Base-by-base conservation (phyloP, 352 stramenopile genomes). In the Phytophthora kernoviae region DNA sequence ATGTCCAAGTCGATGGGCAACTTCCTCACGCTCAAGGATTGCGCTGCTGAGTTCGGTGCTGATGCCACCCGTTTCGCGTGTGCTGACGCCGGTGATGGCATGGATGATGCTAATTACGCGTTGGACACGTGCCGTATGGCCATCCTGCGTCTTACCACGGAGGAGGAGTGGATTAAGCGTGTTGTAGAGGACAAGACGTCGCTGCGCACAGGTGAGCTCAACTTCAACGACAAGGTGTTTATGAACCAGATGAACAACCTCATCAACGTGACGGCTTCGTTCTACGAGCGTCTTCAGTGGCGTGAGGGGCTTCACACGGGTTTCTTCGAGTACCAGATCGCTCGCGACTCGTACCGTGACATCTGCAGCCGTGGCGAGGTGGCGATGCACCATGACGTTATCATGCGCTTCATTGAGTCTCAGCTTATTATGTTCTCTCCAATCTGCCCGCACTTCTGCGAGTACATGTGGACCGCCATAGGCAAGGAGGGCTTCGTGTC, bases 1-100 rank as follows among this genome's bases (percentile, higher is more conserved):
- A 99, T 99, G 98, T 98, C 91, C 46, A 99, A 99, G 87, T 98
- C 92, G 5, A 96, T 96, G 72, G 98, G 98, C 34, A 99, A 99
- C 81, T 99, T 99, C 74, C 73, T 99, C 37, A 99, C 98, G 68
- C 87, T 99, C 62, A 91, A 99, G 71, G 96, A 99, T 63, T 98
- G 94, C 30, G 81, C 98, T 24, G 81, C 91, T 24, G 93, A 98
- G 48, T 99, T 98, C 67, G 94, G 87, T 62, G 93, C 95, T n/a
- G 96, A 98, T 66, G 95, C 93, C 21, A 98, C 93, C n/a, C 92
- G 96, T 54, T 99, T 99, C 70, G 96, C 97, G 15, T 98, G 97
- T 54, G 98, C 98, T 27, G 96, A 99, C 66, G 97, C 98, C 18
- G 98, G 98, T 26, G 98, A 99, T 66, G 91, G 90, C 36, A 91